A percentile compares a stretch with the other conserved stretches of the same genome.
phyloP scores from a whole-genome alignment of 139 green algal species.

The Chlorella sp. region DNA sequence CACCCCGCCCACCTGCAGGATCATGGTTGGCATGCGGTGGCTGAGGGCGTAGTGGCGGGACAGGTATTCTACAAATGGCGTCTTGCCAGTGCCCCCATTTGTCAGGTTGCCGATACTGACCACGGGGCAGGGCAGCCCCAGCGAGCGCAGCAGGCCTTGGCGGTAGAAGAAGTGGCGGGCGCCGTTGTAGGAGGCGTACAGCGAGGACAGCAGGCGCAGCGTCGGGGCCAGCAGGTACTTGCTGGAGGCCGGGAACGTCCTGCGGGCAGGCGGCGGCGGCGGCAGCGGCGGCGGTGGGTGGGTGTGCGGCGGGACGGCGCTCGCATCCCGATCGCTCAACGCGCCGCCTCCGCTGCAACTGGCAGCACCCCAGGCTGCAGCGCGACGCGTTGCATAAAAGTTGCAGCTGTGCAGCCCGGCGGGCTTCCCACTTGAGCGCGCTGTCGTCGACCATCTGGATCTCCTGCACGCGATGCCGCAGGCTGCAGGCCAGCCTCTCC shows the following conservation, averaged over 20 bases:
- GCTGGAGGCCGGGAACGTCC: constrained; percentile 23
- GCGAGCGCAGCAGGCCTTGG: constrained; percentile 33
- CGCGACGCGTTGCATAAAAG: too few species aligned
- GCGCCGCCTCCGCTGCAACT: too few species aligned
- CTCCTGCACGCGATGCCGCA: not conserved
- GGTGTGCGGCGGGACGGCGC: too few species aligned
- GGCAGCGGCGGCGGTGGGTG: not conserved
- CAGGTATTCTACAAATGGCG: constrained; percentile 46
- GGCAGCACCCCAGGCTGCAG: too few species aligned
- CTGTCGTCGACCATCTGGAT: constrained; percentile 21
- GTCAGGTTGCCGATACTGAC: constrained; percentile 45
- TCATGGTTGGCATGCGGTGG: constrained; percentile 36
- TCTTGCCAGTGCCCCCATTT: constrained; percentile 43
- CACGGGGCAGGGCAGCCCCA: constrained; percentile 38
- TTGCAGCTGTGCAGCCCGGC: too few species aligned
- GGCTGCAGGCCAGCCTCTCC: not conserved
- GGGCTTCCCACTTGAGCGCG: not conserved
- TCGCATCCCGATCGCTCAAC: too few species aligned
- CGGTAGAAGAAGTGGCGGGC: constrained; percentile 40
- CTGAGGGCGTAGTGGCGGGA: constrained; percentile 31
- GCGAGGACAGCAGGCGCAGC: constrained; percentile 11
- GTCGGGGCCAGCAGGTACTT: constrained; percentile 41
- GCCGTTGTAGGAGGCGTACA: constrained; percentile 21
- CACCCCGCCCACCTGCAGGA: constrained; percentile 37
- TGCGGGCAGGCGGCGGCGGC: constrained; percentile 2